These are phyloP conservation scores for Eucalyptus regnans DNA, from an alignment of 345 rosid species.

Conservation along the genomic window DNA sequence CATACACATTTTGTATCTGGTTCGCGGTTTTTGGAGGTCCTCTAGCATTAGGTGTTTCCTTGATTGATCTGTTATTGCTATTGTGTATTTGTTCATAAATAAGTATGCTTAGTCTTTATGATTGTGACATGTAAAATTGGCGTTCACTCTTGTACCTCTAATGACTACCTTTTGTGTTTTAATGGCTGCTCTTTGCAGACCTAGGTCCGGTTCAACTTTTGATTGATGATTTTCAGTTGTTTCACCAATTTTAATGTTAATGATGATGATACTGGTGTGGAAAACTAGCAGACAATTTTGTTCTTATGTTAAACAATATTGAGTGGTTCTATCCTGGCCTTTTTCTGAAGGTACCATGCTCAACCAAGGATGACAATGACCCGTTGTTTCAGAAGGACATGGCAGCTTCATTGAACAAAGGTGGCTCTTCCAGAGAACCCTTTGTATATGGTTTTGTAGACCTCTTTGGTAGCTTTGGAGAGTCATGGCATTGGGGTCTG, in stretches of 20 bases:
- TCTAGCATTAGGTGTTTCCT: not conserved
- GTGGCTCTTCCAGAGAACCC: constrained; percentile 31
- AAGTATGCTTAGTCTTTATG: not conserved
- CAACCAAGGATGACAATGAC: constrained; percentile 18
- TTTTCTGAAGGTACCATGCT: constrained; percentile 28
- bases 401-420: constrained; percentile 29
- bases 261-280: not conserved
- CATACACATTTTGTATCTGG: not conserved
- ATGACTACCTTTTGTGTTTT: not conserved
- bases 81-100: not conserved
- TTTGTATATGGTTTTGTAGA: constrained; percentile 83
- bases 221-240: not conserved
- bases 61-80: not conserved
- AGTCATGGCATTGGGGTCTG: constrained; percentile 66
- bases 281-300: not conserved
- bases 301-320: not conserved
- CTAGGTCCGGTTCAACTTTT: not conserved
- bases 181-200: not conserved
- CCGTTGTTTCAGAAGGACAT: constrained; percentile 26
- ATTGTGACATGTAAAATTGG: not conserved
- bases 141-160: not conserved
- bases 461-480: constrained; percentile 79
- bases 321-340: not conserved
- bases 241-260: not conserved
- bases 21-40: not conserved